These are phyloP conservation scores for Cercophora samala DNA, from an alignment of 495 filamentous ascomycete species.

Conservation along the genomic window DNA sequence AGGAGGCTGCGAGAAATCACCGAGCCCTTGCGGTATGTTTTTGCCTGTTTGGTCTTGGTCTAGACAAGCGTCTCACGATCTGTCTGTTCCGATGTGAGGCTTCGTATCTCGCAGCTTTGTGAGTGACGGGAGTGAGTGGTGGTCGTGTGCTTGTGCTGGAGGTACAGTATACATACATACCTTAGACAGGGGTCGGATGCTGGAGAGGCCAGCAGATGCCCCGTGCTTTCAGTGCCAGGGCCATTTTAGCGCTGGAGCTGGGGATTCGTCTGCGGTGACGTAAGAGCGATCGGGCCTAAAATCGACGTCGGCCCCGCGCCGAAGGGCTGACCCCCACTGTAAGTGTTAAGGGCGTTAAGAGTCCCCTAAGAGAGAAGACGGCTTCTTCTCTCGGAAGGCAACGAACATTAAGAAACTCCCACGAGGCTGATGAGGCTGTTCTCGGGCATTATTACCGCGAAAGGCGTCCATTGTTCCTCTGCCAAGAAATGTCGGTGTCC, in stretches of 20 bases:
- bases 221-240: slow-evolving; percentile 6
- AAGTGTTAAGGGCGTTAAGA: no score
- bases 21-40: not conserved
- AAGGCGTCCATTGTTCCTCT: not conserved
- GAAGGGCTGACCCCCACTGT: not conserved
- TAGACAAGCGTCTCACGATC: not conserved
- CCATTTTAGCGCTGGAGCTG: not conserved
- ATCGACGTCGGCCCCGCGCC: not conserved
- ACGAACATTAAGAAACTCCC: no score
- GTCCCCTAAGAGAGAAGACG: no score
- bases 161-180: no score
- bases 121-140: not conserved
- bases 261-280: not conserved
- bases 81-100: not conserved
- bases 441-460: not conserved
- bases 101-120: not conserved
- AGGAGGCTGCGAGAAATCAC: not conserved
- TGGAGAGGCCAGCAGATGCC: slow-evolving; percentile 3
- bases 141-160: not conserved
- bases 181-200: not conserved
- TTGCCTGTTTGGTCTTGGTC: not conserved
- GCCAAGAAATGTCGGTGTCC: not conserved
- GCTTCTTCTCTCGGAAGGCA: no score
- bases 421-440: not conserved
- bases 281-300: not conserved